Evolutionary conservation across 2,329 filamentous ascomycete species (phyloP), one percentile per base, ranked within the genome.

Genomic region (Myriosclerotinia scirpicola): DNA sequence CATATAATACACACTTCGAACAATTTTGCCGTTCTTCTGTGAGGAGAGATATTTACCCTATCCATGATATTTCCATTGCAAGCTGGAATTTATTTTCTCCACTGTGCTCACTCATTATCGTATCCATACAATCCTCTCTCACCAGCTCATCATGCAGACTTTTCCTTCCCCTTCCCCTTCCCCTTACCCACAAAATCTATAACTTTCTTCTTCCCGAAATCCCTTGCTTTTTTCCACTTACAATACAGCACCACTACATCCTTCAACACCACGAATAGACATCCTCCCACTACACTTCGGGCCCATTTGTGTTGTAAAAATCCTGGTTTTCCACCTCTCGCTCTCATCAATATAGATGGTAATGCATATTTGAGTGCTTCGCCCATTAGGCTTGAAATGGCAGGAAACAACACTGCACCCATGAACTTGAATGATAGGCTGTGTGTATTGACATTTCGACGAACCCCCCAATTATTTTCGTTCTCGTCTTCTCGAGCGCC

Each of bases 221-320:
- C 82, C 71, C 84, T 81, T 15, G 85, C 86, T 68, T 82, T 82
- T 69, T 85, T 81, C 76, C 87, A 87, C 78, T 89, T 90, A 70
- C 83, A 82, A 74, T 88, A 90, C 34, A 90, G 77, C 67, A 81
- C 79, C 61, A 89, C 79, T 3, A 81, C 81, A 72, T 90, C 87
- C 77, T 94, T 95, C 63, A 97, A 78, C 12, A 97, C 88, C 20
- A 98, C 88, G 73, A 94, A 97, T 26, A 96, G 79, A 75, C 92
- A 95, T 0, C 95, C 95, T 1, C 95, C 95, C 1, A 95, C 84
- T 3, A 99, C 81, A 74, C 91, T 97, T 66, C 95, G 84, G 0
- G 93, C 95, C 92, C 95, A 98, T 67, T 89, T 87, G 72, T 90
- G 86, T 75, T 95, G 91, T 42, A 99, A 77, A 36, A 98, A 81